Percentiles rank a stretch among this genome's conserved stretches.
These are phyloP conservation scores for Mimosa pudica DNA, from an alignment of 306 rosid genomes.

Conservation along the genomic window DNA sequence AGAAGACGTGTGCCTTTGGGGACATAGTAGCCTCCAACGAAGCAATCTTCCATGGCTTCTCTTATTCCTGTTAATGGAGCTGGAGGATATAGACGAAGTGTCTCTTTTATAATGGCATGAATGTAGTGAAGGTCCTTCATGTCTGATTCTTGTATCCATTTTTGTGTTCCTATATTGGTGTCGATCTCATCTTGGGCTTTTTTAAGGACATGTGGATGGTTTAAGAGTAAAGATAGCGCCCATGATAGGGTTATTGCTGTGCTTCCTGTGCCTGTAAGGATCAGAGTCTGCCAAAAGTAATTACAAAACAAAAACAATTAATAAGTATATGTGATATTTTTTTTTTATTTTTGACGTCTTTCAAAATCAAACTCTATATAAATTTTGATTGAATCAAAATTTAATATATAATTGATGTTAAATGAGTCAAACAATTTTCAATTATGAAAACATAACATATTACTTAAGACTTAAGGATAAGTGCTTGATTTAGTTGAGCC, in stretches of 20 bases:
- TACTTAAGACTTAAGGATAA: too few species aligned
- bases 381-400: too few species aligned
- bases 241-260: conserved; percentile 47
- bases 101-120: conserved; percentile 48
- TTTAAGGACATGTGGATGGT: conserved; percentile 36
- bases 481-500: too few species aligned
- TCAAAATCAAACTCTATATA: too few species aligned
- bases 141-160: conserved; percentile 50
- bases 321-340: neutral
- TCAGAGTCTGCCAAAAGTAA: conserved; percentile 18
- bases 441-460: too few species aligned
- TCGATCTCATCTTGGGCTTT: conserved; percentile 40
- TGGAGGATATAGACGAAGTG: conserved; percentile 52
- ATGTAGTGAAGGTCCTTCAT: conserved; percentile 39
- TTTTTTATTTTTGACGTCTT: too few species aligned
- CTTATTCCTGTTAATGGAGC: conserved; percentile 54
- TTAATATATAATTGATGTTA: too few species aligned
- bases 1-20: conserved; percentile 47
- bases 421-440: too few species aligned
- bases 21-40: conserved; percentile 38
- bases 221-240: conserved; percentile 48
- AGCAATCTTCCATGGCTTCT: conserved; percentile 42
- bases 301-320: neutral
- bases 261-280: conserved; percentile 50
- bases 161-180: conserved; percentile 35